A percentile compares a stretch with the other conserved stretches of the same genome.
phyloP scores from a whole-genome alignment of 306 rosid genomes.

The Dalbergia oliveri region DNA sequence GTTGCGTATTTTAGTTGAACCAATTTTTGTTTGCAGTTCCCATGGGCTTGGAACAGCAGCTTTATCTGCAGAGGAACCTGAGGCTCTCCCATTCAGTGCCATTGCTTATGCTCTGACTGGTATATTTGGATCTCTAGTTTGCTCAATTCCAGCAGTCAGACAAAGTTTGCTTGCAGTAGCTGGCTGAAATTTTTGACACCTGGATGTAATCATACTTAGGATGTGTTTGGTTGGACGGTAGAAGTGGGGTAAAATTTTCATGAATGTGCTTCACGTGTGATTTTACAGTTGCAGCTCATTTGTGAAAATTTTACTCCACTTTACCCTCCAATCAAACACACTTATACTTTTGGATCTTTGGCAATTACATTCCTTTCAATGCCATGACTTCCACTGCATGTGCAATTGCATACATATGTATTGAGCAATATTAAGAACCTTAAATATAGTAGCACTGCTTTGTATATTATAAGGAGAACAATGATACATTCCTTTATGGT shows the following conservation, averaged over 20 bases:
- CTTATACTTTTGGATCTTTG: background rate
- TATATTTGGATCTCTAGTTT: constrained; percentile 78
- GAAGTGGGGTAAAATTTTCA: no score
- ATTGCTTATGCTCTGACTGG: constrained; percentile 84
- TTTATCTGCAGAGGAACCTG: constrained; percentile 89
- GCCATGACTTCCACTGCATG: constrained; percentile 1
- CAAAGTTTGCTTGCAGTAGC: constrained; percentile 72
- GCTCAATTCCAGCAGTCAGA: constrained; percentile 79
- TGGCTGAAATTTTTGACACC: constrained; percentile 51
- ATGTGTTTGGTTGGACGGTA: no score
- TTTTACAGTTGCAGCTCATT: no score
- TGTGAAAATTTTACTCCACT: no score
- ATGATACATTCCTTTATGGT: background rate
- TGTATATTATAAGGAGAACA: background rate
- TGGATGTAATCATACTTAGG: background rate
- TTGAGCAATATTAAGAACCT: constrained; percentile 12
- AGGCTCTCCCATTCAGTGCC: constrained; percentile 92
- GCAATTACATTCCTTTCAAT: constrained; percentile 4
- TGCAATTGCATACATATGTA: background rate
- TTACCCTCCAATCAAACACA: no score
- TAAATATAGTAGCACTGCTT: constrained; percentile 1
- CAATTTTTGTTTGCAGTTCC: constrained; percentile 54
- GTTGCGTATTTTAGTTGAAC: constrained; percentile 11
- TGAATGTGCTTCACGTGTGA: no score
- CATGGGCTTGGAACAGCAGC: constrained; percentile 93